Percentiles rank a stretch among this genome's conserved stretches.
These are phyloP conservation scores for Pharus latifolius DNA, from an alignment of 176 grass and related monocot species.

Conservation along the genomic window DNA sequence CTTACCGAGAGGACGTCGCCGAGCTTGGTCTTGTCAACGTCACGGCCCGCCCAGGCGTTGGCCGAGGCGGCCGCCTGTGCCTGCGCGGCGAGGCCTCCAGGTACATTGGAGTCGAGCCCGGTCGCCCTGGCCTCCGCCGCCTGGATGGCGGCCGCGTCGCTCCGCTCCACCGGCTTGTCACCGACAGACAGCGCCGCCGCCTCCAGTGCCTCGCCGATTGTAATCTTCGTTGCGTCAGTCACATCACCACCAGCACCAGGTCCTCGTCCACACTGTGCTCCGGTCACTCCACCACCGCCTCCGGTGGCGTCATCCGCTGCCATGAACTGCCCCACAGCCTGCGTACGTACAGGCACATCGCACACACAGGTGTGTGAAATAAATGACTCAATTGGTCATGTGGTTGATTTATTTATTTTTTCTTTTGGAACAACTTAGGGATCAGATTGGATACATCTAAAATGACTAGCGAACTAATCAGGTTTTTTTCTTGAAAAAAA, in stretches of 20 bases:
- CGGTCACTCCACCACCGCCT: accelerated
- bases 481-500: no score
- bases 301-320: not conserved
- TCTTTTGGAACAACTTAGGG: no score
- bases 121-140: conserved; percentile 42
- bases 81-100: conserved; percentile 31
- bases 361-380: no score
- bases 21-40: conserved; percentile 52
- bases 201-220: conserved; percentile 62
- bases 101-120: conserved; percentile 14
- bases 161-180: conserved; percentile 37
- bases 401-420: no score
- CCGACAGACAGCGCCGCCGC: conserved; percentile 23
- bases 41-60: conserved; percentile 18
- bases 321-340: conserved; percentile 31
- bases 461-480: no score
- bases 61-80: conserved; percentile 34
- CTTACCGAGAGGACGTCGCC: conserved; percentile 49
- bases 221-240: conserved; percentile 18
- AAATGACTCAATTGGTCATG: no score
- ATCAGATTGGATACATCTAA: no score
- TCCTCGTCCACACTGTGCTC: not conserved
- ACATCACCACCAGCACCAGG: not conserved
- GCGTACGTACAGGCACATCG: no score
- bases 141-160: conserved; percentile 73